Conservation (phyloP, 306 rosid species). For the Acacia melanoxylon region DNA sequence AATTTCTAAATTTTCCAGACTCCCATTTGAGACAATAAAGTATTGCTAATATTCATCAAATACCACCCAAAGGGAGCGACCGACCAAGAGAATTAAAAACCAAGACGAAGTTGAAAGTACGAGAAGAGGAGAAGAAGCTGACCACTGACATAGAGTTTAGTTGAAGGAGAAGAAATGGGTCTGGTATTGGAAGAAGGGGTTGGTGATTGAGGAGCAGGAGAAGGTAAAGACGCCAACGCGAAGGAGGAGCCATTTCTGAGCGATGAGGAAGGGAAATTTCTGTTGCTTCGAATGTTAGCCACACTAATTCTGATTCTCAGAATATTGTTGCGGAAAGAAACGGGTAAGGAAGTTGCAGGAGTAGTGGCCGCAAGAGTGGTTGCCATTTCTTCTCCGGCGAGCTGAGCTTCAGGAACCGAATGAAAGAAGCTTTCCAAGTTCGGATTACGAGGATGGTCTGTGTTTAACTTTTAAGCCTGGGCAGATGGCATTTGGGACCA, state of each 20-base stretch:
- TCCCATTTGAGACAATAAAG: background rate
- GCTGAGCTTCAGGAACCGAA: background rate
- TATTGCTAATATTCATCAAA: constrained; percentile 3
- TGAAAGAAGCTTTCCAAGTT: background rate
- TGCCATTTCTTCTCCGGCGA: constrained; percentile 10
- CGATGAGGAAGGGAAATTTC: constrained; percentile 32
- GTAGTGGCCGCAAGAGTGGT: constrained; percentile 26
- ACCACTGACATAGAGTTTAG: constrained; percentile 86
- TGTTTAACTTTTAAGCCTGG: too few species aligned
- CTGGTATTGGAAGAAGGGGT: background rate
- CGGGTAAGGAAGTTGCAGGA: background rate
- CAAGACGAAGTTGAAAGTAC: background rate
- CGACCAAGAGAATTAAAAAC: constrained; percentile 5
- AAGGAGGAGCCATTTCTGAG: constrained; percentile 21
- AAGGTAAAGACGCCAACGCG: constrained; percentile 46
- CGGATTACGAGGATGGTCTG: background rate
- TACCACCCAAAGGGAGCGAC: background rate
- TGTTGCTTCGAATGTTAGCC: constrained; percentile 8
- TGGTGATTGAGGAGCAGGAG: constrained; percentile 47
- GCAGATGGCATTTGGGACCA: too few species aligned
- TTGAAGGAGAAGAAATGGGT: constrained; percentile 39
- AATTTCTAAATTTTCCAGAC: background rate
- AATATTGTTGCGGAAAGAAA: background rate
- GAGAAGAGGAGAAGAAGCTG: constrained; percentile 31
- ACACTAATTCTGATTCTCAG: constrained; percentile 20